Conservation (phyloP, 2,329 filamentous ascomycete genomes). For the Aspergillus candidus region DNA sequence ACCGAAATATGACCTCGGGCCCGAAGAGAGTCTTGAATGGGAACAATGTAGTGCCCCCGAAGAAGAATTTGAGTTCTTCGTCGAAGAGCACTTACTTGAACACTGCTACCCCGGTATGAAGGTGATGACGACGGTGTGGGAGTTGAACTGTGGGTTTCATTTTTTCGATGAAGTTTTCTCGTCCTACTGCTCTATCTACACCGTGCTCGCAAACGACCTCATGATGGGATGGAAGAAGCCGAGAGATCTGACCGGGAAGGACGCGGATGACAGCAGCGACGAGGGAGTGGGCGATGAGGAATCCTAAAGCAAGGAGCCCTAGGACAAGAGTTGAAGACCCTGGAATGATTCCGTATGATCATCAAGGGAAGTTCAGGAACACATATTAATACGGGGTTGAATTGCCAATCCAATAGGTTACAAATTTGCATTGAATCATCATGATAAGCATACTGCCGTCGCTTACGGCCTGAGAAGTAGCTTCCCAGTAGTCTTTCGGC, state of each 20-base stretch:
- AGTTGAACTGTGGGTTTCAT: conserved; percentile 54
- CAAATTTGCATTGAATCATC: background rate
- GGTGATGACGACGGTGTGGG: conserved; percentile 50
- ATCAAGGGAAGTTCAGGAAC: too few species aligned
- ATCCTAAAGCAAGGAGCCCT: conserved; percentile 4
- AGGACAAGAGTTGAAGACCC: background rate
- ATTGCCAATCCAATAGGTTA: background rate
- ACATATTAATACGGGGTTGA: background rate
- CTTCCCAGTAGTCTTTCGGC: conserved; percentile 78
- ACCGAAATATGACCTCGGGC: conserved; percentile 33
- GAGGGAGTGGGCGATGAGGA: conserved; percentile 9
- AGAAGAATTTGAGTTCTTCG: conserved; percentile 51
- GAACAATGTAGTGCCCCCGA: conserved; percentile 11
- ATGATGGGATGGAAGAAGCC: conserved; percentile 63
- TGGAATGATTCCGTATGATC: too few species aligned
- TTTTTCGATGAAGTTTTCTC: conserved; percentile 58
- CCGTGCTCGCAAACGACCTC: conserved; percentile 60
- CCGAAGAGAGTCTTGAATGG: conserved; percentile 27
- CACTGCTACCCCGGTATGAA: conserved; percentile 62
- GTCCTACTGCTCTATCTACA: conserved; percentile 58
- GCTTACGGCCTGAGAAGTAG: conserved; percentile 61
- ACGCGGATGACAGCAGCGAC: conserved; percentile 11
- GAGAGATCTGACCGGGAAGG: conserved; percentile 13
- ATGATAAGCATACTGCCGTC: background rate
- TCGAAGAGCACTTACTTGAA: conserved; percentile 58